Evolutionary conservation across 257 asterid species (phyloP).

Genomic region (Nemophila menziesii): DNA sequence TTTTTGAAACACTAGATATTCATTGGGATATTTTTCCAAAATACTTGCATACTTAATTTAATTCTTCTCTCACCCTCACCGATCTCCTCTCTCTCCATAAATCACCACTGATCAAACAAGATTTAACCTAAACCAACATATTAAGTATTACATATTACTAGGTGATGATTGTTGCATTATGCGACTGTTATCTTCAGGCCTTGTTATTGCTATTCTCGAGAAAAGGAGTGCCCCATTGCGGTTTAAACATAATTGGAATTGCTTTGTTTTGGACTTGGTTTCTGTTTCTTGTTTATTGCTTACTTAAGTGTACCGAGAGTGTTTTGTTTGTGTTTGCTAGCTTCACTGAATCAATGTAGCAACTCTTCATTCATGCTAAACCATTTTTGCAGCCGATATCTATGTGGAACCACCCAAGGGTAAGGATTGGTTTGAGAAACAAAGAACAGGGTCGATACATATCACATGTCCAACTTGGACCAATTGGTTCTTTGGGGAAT

Average conservation of each 20-base stretch:
- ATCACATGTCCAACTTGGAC: constrained; percentile 50
- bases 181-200: constrained; percentile 63
- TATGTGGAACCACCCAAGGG: constrained; percentile 67
- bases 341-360: constrained; percentile 43
- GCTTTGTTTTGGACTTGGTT: constrained; percentile 82
- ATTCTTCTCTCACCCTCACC: too few relatives aligned
- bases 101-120: too few relatives aligned
- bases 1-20: too few relatives aligned
- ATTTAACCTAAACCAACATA: too few relatives aligned
- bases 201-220: constrained; percentile 43
- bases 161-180: constrained; percentile 43
- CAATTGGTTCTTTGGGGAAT: constrained; percentile 85
- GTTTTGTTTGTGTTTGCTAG: constrained; percentile 45
- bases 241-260: constrained; percentile 48
- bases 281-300: constrained; percentile 47
- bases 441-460: constrained; percentile 61
- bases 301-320: constrained; percentile 64
- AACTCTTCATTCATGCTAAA: constrained; percentile 62
- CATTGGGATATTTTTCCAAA: too few relatives aligned
- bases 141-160: constrained; percentile 60
- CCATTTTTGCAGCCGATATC: constrained; percentile 63
- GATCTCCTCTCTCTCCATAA: too few relatives aligned
- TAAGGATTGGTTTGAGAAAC: constrained; percentile 85
- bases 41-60: too few relatives aligned
- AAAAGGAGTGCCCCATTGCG: constrained; percentile 51